Percentiles rank a stretch among this genome's conserved stretches.
Evolutionary conservation across 345 rosid species (phyloP).

Genomic region (Balakata baccata): DNA sequence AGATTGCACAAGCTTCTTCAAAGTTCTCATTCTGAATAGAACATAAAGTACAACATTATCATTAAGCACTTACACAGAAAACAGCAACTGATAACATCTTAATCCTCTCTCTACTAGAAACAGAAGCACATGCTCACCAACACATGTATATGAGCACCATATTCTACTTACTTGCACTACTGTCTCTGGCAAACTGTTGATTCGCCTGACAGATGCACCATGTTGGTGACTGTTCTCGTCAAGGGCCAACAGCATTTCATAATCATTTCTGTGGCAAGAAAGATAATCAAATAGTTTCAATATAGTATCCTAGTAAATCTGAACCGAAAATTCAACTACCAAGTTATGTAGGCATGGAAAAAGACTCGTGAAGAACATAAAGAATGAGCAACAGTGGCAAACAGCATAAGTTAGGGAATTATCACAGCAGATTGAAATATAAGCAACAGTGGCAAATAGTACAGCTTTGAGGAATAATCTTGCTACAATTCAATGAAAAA

Average conservation of each 20-base stretch:
- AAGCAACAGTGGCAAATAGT: too few species aligned
- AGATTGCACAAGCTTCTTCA: constrained; percentile 74
- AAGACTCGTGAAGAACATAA: background rate
- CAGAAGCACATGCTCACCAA: background rate
- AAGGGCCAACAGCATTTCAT: constrained; percentile 86
- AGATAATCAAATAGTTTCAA: background rate
- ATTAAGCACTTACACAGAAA: background rate
- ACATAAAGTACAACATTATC: background rate
- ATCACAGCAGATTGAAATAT: too few species aligned
- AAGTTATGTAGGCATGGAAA: background rate
- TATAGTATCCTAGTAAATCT: background rate
- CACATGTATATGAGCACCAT: constrained; percentile 25
- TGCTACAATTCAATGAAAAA: too few species aligned
- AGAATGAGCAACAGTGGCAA: background rate
- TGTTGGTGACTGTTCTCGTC: constrained; percentile 62
- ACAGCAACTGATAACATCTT: background rate
- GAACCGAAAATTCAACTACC: too few species aligned
- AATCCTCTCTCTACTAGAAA: background rate
- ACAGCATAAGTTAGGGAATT: background rate
- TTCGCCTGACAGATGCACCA: constrained; percentile 63
- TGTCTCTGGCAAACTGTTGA: constrained; percentile 76
- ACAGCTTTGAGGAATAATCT: too few species aligned
- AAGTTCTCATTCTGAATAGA: constrained; percentile 49
- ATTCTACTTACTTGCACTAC: constrained; percentile 36
- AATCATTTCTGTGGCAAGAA: constrained; percentile 63